Conservation (phyloP, 2,329 filamentous ascomycete species). For the Hypoxylon sp. region DNA sequence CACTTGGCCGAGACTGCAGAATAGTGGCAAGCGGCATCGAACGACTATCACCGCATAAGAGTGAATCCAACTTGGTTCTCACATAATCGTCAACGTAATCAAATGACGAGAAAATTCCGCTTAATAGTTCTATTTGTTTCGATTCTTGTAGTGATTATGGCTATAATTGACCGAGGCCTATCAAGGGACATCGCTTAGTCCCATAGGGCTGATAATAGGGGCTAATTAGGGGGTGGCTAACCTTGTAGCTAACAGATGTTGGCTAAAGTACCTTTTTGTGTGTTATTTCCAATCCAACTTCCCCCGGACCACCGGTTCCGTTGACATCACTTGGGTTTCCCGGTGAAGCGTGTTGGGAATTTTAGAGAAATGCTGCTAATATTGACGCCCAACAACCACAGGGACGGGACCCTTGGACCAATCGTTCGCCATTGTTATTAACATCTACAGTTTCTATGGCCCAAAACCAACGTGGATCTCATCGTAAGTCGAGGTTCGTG, state of each 20-base stretch:
- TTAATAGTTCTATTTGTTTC: too few relatives aligned
- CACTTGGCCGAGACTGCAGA: not conserved
- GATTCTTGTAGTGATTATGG: not conserved
- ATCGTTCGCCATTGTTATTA: too few relatives aligned
- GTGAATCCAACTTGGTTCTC: too few relatives aligned
- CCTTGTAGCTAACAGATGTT: not conserved
- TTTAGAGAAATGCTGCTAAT: not conserved
- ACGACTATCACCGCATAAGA: too few relatives aligned
- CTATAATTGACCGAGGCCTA: too few relatives aligned
- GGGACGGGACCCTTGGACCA: too few relatives aligned
- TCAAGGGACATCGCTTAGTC: too few relatives aligned
- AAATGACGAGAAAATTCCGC: not conserved
- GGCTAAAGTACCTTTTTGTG: not conserved
- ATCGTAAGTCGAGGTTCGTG: not conserved
- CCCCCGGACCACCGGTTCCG: not conserved
- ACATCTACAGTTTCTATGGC: too few relatives aligned
- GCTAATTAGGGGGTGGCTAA: too few relatives aligned
- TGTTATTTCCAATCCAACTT: not conserved
- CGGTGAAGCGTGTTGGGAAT: not conserved
- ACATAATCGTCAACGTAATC: not conserved
- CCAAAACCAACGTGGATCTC: not conserved
- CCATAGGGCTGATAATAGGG: not conserved
- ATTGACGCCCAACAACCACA: not conserved
- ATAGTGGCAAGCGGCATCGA: not conserved
- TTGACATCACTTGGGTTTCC: too few relatives aligned